Base-by-base conservation (phyloP, 164 flowering plant genomes). In the Dillenia suffruticosa region DNA sequence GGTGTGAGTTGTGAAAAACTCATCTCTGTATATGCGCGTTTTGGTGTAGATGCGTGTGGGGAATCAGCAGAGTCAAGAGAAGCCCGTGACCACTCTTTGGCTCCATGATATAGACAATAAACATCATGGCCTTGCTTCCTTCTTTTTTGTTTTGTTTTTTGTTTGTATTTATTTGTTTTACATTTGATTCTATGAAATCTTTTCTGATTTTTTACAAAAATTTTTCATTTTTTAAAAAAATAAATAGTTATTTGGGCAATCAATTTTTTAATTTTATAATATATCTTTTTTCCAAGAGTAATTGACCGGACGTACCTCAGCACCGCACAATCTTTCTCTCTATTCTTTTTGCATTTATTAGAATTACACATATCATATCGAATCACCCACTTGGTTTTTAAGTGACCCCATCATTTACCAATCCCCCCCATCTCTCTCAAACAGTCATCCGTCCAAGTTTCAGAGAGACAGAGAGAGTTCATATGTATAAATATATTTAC, bases 81-180 rank as follows among this genome's bases (percentile, higher is more conserved):
- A 65, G 65, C 77, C 81, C 83, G 79, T 79, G 83, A 79, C 65
- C 63, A 62, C 70, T 50, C 65, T 44, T 32, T 32, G 40, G 40
- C 7, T 32, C 40, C 66, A 52, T 40, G 32, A 62, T 59, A 61
- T 66, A 46, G 65, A 63, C 67, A 65, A 58, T 16, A 55, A 32
- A 32, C 40, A 5, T 32, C n/a, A 26, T 17, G 19, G 51, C 22
- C 17, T 44, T 32, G 46, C 46, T 46, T 14, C 59, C 47, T 8
- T 55, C 65, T 49, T 49, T 44, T 53, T 65, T 62, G 15, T 52
- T 54, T 61, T 24, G 15, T 56, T 22, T 46, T 15, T 43, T 17
- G 26, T 64, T 16, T 52, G 12, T 22, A 19, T n/a, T 44, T 22
- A 19, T n/a, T 44, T 16, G 46, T 45, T 7, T 67, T 52, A 61